These are phyloP conservation scores for Globisporangium camurandrum DNA, from an alignment of 352 stramenopile genomes.

Conservation along the genomic window DNA sequence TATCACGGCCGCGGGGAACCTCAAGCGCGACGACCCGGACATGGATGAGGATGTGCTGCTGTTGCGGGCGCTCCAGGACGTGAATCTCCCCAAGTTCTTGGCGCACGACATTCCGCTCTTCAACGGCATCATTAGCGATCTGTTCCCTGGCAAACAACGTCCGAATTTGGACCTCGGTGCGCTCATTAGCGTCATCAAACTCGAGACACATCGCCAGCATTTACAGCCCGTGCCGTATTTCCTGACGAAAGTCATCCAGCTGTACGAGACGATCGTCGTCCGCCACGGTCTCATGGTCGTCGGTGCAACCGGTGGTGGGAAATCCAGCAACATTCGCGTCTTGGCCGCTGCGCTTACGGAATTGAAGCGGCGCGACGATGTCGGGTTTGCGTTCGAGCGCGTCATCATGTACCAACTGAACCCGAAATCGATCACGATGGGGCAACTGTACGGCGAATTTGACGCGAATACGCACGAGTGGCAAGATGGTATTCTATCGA, in stretches of 20 bases:
- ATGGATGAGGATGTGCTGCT: constrained; percentile 92
- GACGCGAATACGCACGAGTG: constrained; percentile 94
- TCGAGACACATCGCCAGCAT: constrained; percentile 72
- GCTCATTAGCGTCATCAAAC: constrained; percentile 87
- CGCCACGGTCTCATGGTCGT: constrained; percentile 96
- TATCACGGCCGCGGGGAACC: constrained; percentile 81
- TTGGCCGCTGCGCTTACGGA: constrained; percentile 87
- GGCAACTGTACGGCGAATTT: constrained; percentile 93
- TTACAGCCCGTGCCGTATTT: constrained; percentile 90
- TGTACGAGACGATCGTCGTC: constrained; percentile 93
- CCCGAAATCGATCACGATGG: constrained; percentile 94
- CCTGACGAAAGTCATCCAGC: constrained; percentile 91
- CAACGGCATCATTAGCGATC: constrained; percentile 92
- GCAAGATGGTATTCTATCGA: constrained; percentile 93
- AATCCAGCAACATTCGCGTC: constrained; percentile 87
- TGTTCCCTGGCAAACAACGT: constrained; percentile 90
- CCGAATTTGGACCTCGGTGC: constrained; percentile 82
- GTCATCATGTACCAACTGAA: constrained; percentile 90
- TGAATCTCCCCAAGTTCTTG: constrained; percentile 95
- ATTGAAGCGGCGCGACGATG: constrained; percentile 64
- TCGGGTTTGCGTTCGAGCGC: constrained; percentile 86
- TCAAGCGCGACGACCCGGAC: constrained; percentile 89
- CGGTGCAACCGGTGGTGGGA: constrained; percentile 85
- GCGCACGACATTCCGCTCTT: constrained; percentile 93
- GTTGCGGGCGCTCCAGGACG: constrained; percentile 91